A percentile compares a stretch with the other conserved stretches of the same genome.
These are phyloP conservation scores for Arthromyces matolae DNA, from an alignment of 768 basidiomycete species.

Conservation along the genomic window DNA sequence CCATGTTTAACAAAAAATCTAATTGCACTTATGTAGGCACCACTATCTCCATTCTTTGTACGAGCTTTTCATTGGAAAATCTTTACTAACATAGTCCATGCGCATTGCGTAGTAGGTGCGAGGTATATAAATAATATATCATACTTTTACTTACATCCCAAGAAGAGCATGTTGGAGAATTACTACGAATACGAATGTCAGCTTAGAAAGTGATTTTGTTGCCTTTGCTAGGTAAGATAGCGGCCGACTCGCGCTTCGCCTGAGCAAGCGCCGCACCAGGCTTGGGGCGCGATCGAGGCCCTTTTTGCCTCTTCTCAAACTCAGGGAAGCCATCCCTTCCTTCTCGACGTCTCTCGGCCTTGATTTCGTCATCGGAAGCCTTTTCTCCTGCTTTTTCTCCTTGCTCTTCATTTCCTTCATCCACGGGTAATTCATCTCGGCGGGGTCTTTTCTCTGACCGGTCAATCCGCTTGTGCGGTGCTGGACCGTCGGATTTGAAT, in stretches of 20 bases:
- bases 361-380: background rate
- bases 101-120: no score
- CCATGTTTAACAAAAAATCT: background rate
- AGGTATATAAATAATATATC: no score
- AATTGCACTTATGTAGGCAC: background rate
- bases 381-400: background rate
- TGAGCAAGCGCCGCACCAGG: conserved; percentile 80
- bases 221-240: conserved; percentile 66
- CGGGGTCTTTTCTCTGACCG: conserved; percentile 8
- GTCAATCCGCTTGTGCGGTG: conserved; percentile 9
- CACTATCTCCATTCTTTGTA: no score
- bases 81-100: no score
- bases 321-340: conserved; percentile 11
- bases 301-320: conserved; percentile 24
- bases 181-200: background rate
- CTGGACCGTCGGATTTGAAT: conserved; percentile 11
- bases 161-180: no score
- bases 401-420: background rate
- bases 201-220: conserved; percentile 69
- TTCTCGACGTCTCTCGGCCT: conserved; percentile 1
- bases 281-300: conserved; percentile 49
- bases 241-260: conserved; percentile 71
- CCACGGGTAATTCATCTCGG: conserved; percentile 1
- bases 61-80: no score
- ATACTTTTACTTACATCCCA: no score